A percentile compares a stretch with the other conserved stretches of the same genome.
These are phyloP conservation scores for Aspergillus diversus DNA, from an alignment of 495 filamentous ascomycete species.

Conservation along the genomic window DNA sequence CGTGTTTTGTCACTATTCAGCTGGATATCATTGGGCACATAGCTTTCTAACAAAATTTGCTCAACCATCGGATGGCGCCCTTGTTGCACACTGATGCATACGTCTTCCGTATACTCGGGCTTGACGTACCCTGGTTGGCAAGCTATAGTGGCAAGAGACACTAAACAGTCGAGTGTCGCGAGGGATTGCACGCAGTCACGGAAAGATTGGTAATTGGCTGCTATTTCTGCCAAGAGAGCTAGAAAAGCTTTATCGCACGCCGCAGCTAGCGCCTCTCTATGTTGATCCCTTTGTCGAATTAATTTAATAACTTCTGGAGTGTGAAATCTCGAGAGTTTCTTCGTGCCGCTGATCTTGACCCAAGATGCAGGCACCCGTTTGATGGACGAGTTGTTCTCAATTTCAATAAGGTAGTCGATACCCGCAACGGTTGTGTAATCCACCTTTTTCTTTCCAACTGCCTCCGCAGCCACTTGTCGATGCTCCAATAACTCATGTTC, in stretches of 20 bases:
- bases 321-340: slow-evolving; percentile 91
- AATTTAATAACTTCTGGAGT: slow-evolving; percentile 84
- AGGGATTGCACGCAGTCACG: slow-evolving; percentile 87
- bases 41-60: slow-evolving; percentile 80
- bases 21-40: slow-evolving; percentile 88
- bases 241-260: slow-evolving; percentile 89
- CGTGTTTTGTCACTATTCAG: slow-evolving; percentile 65
- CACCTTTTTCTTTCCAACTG: slow-evolving; percentile 69
- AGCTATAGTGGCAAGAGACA: slow-evolving; percentile 84
- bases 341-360: slow-evolving; percentile 92
- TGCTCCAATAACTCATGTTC: slow-evolving; percentile 85
- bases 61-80: slow-evolving; percentile 98
- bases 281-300: slow-evolving; percentile 88
- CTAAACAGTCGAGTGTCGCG: slow-evolving; percentile 85
- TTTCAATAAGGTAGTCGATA: slow-evolving; percentile 93
- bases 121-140: slow-evolving; percentile 87
- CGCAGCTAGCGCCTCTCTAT: slow-evolving; percentile 88
- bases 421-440: slow-evolving; percentile 80
- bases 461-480: slow-evolving; percentile 68
- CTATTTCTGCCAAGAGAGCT: slow-evolving; percentile 69
- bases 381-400: slow-evolving; percentile 74
- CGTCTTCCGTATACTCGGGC: slow-evolving; percentile 73
- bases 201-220: slow-evolving; percentile 81
- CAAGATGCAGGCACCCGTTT: slow-evolving; percentile 91
- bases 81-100: slow-evolving; percentile 69